phyloP scores from a whole-genome alignment of 2,329 filamentous ascomycete species.

The Trichophyton mentagrophytes region DNA sequence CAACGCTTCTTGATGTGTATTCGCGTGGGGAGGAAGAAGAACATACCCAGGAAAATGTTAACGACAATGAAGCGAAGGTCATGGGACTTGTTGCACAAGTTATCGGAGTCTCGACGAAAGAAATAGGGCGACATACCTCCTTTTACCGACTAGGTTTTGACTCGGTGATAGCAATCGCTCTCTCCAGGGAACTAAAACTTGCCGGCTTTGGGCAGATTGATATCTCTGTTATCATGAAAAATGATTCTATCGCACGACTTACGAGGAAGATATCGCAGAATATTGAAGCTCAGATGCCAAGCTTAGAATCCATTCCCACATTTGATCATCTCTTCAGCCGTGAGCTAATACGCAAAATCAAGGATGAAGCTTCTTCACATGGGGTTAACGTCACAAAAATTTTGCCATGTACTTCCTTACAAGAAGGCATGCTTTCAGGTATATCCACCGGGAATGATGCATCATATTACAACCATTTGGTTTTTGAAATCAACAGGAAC shows the following conservation, averaged over 20 bases:
- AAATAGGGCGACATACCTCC: conserved; percentile 53
- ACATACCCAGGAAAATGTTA: conserved; percentile 35
- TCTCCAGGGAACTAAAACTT: conserved; percentile 47
- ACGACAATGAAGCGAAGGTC: conserved; percentile 44
- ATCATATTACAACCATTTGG: conserved; percentile 61
- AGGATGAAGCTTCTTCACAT: conserved; percentile 21
- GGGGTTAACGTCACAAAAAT: conserved; percentile 40
- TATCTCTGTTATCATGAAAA: conserved; percentile 57
- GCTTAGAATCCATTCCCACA: not conserved
- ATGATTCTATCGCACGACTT: conserved; percentile 53
- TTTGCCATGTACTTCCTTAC: conserved; percentile 72
- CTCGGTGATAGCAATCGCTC: conserved; percentile 64
- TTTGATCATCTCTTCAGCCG: conserved; percentile 15
- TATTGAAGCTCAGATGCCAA: not conserved
- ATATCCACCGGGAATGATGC: conserved; percentile 30
- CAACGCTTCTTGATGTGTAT: conserved; percentile 34
- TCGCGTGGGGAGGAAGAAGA: conserved; percentile 19
- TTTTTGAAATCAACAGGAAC: conserved; percentile 47
- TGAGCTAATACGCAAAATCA: conserved; percentile 22
- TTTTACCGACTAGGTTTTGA: conserved; percentile 71
- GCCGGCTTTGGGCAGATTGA: conserved; percentile 40
- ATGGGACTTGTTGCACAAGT: conserved; percentile 42
- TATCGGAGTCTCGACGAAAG: conserved; percentile 33
- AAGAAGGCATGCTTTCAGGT: conserved; percentile 72
- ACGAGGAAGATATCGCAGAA: not conserved